A percentile compares a stretch with the other conserved stretches of the same genome.
Conservation (phyloP, 495 filamentous ascomycete genomes). For the Tetracladium setigerum region DNA sequence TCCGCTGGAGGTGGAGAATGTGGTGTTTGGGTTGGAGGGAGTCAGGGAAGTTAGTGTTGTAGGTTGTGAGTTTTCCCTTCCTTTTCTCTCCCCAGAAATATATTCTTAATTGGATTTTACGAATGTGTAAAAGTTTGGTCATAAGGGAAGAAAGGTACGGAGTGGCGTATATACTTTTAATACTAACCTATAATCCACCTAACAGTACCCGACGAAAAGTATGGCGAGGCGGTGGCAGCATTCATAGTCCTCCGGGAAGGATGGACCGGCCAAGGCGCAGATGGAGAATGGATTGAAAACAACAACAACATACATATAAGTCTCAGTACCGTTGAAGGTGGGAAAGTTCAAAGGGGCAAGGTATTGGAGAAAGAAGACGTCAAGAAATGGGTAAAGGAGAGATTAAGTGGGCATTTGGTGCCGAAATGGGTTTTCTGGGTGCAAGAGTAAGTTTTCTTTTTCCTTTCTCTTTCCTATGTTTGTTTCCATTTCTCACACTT, state of each 20-base stretch:
- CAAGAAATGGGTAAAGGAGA: constrained; percentile 61
- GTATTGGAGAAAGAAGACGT: constrained; percentile 48
- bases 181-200: too few relatives aligned
- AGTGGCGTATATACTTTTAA: too few relatives aligned
- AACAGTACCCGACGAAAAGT: constrained; percentile 62
- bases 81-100: too few relatives aligned
- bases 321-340: too few relatives aligned
- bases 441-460: constrained; percentile 27
- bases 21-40: constrained; percentile 61
- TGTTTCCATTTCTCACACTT: too few relatives aligned
- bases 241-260: constrained; percentile 53
- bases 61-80: constrained; percentile 30
- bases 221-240: constrained; percentile 81
- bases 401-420: constrained; percentile 69
- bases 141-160: too few relatives aligned
- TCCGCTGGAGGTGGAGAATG: constrained; percentile 89
- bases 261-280: neutral
- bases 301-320: neutral
- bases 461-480: too few relatives aligned
- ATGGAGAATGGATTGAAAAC: neutral
- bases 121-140: too few relatives aligned
- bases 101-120: too few relatives aligned
- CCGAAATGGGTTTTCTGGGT: constrained; percentile 89
- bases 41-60: constrained; percentile 75
- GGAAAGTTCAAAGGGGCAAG: constrained; percentile 9